Conservation (phyloP, 2,329 filamentous ascomycete genomes). For the Exophiala sideris region DNA sequence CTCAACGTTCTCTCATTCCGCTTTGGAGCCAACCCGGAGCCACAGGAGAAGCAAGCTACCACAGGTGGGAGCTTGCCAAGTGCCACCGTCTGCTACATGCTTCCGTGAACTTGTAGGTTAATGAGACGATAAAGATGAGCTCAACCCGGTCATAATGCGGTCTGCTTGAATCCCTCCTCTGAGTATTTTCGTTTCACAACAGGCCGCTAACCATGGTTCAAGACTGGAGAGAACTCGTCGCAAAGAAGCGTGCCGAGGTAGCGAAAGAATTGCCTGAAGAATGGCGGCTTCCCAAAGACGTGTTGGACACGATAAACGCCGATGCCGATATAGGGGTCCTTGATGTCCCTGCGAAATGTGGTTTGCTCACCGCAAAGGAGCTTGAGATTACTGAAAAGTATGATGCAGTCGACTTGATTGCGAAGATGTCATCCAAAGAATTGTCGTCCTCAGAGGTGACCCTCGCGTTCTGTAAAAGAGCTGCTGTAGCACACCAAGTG, state of each 20-base stretch:
- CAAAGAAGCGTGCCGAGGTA: conserved; percentile 14
- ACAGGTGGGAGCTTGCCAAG: too few relatives aligned
- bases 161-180: too few relatives aligned
- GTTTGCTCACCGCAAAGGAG: conserved; percentile 43
- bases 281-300: conserved; percentile 29
- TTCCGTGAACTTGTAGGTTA: too few relatives aligned
- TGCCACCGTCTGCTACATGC: too few relatives aligned
- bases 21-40: too few relatives aligned
- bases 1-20: too few relatives aligned
- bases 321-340: conserved; percentile 14
- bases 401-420: conserved; percentile 40
- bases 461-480: conserved; percentile 42
- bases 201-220: conserved; percentile 5
- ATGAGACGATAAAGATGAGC: too few relatives aligned
- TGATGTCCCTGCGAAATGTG: conserved; percentile 38
- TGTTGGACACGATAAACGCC: conserved; percentile 8
- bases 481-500: conserved; percentile 39
- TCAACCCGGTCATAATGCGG: too few relatives aligned
- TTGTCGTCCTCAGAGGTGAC: conserved; percentile 33
- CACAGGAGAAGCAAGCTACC: too few relatives aligned
- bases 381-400: conserved; percentile 48
- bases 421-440: conserved; percentile 14
- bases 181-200: too few relatives aligned
- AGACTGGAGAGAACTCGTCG: conserved; percentile 18
- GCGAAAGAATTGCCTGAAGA: conserved; percentile 25